These are phyloP conservation scores for Penicillium concentricum DNA, from an alignment of 2,329 filamentous ascomycete genomes.

Conservation along the genomic window DNA sequence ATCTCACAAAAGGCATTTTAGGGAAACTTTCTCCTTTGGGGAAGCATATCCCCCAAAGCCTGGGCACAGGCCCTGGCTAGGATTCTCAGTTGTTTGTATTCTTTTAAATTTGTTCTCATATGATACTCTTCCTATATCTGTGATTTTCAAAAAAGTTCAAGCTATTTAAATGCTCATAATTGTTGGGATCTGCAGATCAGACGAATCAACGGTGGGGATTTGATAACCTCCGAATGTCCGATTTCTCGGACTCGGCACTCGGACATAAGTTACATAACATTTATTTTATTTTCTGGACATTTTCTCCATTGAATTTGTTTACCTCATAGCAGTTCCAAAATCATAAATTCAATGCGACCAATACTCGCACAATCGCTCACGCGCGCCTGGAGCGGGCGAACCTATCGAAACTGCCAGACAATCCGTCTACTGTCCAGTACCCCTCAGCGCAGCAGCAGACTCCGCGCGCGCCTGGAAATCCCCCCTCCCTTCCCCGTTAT, in stretches of 20 bases:
- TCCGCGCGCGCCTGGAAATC: constrained; percentile 34
- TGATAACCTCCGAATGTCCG: constrained; percentile 19
- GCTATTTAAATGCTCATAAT: neutral
- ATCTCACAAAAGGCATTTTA: too few species aligned
- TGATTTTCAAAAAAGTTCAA: too few species aligned
- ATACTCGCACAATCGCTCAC: constrained; percentile 13
- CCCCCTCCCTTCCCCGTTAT: constrained; percentile 49
- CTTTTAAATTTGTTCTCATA: too few species aligned
- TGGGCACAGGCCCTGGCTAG: too few species aligned
- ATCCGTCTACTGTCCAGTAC: constrained; percentile 26
- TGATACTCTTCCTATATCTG: too few species aligned
- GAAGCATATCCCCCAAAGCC: too few species aligned
- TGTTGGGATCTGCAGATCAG: neutral
- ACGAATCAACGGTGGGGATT: constrained; percentile 6
- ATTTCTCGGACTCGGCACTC: constrained; percentile 11
- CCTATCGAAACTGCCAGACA: constrained; percentile 2
- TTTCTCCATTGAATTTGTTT: neutral
- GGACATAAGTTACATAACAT: constrained; percentile 16
- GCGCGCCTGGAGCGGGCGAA: constrained; percentile 15
- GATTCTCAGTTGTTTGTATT: too few species aligned
- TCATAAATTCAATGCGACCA: constrained; percentile 14
- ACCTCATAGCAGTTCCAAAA: neutral
- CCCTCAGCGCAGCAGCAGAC: constrained; percentile 13
- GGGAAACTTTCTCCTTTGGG: too few species aligned
- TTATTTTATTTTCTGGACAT: neutral